Base-by-base conservation (phyloP, 1,284 basidiomycete genomes). In the Ustilago crameri region DNA sequence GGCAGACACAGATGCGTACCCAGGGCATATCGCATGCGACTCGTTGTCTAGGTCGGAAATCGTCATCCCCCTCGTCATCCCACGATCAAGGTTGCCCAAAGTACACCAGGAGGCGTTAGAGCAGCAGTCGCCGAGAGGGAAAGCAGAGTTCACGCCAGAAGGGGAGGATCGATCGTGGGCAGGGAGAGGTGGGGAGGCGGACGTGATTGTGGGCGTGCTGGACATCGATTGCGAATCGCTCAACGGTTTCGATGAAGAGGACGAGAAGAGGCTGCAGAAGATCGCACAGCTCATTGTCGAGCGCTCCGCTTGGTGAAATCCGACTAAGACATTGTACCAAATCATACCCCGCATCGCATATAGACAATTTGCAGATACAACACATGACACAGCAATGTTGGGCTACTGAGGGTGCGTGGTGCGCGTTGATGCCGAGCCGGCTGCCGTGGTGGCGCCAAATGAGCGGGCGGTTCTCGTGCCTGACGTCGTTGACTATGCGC, bases 1-100 rank as follows among this genome's bases (percentile, higher is more conserved):
- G 2, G 64, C 70, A 2, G 75, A 83, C 41, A 84, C 84, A 1
- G 78, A 84, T 12, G 67, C 59, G 4, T 81, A 82, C 27, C 80
- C 84, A 0, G 84, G 83, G 0, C 84, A 85, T 52, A 85, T 85
- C 40, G 84, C 84, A 0, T 85, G 84, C 65, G 84, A 85, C 52
- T 82, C 80, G 14, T 77, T 81, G 15, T 82, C 80, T 1, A 66
- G 74, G 41, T 80, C 77, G n/a, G 84, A 85, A 56, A 78, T 84
- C 24, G 84, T 85, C 15, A 73, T 85, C 1, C 84, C 84, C 0
- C 49, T 85, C 7, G 55, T 80, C 3, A 67, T 84, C 17, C 45
- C 62, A 12, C 54, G 81, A 5, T 24, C 58, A 2, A 41, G 53
- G 10, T 54, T 83, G 3, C 59, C 71, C 0, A n/a, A 38, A 0